Percentiles rank a stretch among this genome's conserved stretches.
Evolutionary conservation across 306 rosid genomes (phyloP).

Genomic region (Acmispon strigosus): DNA sequence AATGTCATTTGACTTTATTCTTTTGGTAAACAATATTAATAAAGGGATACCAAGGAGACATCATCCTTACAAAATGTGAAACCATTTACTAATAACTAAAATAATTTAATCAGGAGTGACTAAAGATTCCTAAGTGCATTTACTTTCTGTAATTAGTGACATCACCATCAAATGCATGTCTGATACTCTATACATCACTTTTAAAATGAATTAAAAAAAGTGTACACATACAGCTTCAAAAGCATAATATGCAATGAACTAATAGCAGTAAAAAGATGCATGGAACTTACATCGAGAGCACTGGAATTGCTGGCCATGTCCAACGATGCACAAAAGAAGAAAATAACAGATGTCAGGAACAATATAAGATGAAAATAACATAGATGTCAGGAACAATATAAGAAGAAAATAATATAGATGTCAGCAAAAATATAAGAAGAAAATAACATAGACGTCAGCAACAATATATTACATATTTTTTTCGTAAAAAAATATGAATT

Average conservation of each 20-base stretch:
- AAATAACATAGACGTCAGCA: constrained; percentile 24
- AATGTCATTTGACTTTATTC: background rate
- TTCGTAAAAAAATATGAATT: background rate
- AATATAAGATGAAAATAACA: background rate
- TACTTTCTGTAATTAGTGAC: background rate
- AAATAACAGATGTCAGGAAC: constrained; percentile 43
- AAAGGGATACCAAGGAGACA: constrained; percentile 2
- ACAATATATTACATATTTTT: constrained; percentile 12
- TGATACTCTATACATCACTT: background rate
- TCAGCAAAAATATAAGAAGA: constrained; percentile 39
- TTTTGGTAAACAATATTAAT: background rate
- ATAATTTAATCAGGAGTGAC: constrained; percentile 2
- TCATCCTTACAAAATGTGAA: background rate
- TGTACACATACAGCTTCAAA: constrained; percentile 1
- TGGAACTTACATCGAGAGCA: constrained; percentile 90
- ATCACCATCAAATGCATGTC: background rate
- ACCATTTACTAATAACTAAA: background rate
- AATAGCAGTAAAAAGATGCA: constrained; percentile 10
- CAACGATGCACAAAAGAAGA: constrained; percentile 29
- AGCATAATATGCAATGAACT: constrained; percentile 5
- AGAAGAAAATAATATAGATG: constrained; percentile 19
- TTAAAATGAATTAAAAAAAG: constrained; percentile 2
- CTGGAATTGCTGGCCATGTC: constrained; percentile 86
- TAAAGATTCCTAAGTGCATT: background rate
- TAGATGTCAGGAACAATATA: constrained; percentile 34